Evolutionary conservation across 1,284 basidiomycete species (phyloP), one percentile per base, ranked within the genome.

Genomic region (Anthracocystis setariae): DNA sequence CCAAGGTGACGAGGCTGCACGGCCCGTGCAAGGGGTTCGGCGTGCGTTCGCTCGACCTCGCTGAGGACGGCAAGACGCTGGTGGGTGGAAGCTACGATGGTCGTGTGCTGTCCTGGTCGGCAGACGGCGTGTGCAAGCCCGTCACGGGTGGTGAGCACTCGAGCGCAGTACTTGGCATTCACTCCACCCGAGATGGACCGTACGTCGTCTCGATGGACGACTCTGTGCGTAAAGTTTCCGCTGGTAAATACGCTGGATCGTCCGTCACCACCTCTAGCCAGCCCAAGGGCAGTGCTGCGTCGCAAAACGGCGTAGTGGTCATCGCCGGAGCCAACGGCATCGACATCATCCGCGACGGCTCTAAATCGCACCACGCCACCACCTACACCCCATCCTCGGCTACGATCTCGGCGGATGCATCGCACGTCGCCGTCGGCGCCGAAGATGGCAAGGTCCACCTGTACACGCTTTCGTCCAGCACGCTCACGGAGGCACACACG

Each of bases 81-180:
- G 42, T 72, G 0, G 73, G 62, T 17, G 73, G 73, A 8, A 90
- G 91, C 0, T 91, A 92, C 20, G 92, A 94, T 73, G 94, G 94
- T 0, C 88, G 91, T 8, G 85, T 91, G 2, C 86, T 91, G 56
- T 86, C 88, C 2, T 92, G 91, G 80, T 76, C 74, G 58, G 20
- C 71, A 67, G 42, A 81, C 51, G 56, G 73, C 88, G 50, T 47
- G 24, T 65, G 68, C 55, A 54, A 45, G 47, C 61, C 58, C 2
- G 81, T 93, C 0, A 78, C 84, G 25, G 73, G 93, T 2, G 84
- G 86, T 0, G 88, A 89, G 0, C 93, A 94, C 82, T 85, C 88
- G 3, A 91, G 86, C 44, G 85, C 91, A 42, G 87, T 98, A 23
- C 87, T 90, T 0, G 90, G 88, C 1, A 82, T 97, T 39, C 77